These are phyloP conservation scores for Fusarium avenaceum DNA, from an alignment of 2,329 filamentous ascomycete species.

Conservation along the genomic window DNA sequence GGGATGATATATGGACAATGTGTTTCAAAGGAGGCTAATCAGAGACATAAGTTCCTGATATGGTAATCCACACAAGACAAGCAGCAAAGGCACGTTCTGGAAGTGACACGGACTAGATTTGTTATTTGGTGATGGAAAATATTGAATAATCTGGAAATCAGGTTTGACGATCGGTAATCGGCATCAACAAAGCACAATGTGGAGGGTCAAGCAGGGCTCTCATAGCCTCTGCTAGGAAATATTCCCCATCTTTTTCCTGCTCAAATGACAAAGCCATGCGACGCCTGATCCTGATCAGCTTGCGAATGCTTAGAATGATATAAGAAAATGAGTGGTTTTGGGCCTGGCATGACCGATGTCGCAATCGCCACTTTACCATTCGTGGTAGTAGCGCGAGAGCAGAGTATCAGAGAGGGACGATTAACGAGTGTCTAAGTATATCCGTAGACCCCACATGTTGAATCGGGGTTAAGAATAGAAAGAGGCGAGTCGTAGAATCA, in stretches of 20 bases:
- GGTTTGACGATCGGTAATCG: conserved; percentile 41
- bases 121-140: conserved; percentile 17
- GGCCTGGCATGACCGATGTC: conserved; percentile 44
- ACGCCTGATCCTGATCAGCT: conserved; percentile 30
- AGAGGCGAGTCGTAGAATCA: background rate
- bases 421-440: background rate
- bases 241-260: conserved; percentile 33
- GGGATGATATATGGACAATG: background rate
- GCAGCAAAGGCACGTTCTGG: background rate
- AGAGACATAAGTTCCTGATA: background rate
- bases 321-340: conserved; percentile 25
- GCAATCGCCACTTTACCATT: conserved; percentile 47
- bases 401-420: conserved; percentile 21
- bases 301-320: conserved; percentile 29
- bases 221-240: conserved; percentile 1
- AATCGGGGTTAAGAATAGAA: background rate
- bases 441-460: conserved; percentile 22
- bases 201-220: conserved; percentile 19
- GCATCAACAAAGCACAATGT: conserved; percentile 2
- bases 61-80: background rate
- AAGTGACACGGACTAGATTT: background rate
- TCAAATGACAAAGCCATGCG: conserved; percentile 29
- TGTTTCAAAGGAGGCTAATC: background rate
- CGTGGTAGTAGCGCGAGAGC: conserved; percentile 36
- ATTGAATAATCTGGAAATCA: conserved; percentile 3